Base-by-base conservation (phyloP, 352 stramenopile species). In the Phytopythium delawarense region DNA sequence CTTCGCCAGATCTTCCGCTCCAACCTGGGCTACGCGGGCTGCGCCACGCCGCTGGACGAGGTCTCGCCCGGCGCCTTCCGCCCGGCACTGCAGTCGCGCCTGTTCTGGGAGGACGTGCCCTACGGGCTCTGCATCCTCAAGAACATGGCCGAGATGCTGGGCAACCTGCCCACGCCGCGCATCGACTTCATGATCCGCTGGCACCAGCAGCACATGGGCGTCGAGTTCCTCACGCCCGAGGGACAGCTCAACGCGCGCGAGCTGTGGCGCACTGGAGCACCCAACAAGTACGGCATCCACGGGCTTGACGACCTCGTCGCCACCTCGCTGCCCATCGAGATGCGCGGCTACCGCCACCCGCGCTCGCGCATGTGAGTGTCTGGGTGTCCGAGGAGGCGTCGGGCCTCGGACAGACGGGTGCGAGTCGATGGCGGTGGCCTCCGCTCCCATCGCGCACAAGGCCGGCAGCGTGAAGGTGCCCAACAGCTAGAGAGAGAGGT, bases 111-210 rank as follows among this genome's bases (percentile, higher is more conserved):
- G 56, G 91, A 97, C 65, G 93, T 97, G 49, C 91, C 91, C 30
- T 97, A 94, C 71, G 91, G 91, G 2, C 72, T 97, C 23, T 96
- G 87, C 76, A 97, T 97, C 66, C 76, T 97, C 49, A 97, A 97
- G 74, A 96, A 96, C 75, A 95, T 97, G 76, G 91, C 89, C 23
- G 87, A 96, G 78, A 91, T 96, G 80, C 76, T 96, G 56, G 91
- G 89, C 65, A 97, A 97, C 72, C 96, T 97, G 64, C 91, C 91
- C 12, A 97, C 89, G 52, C 91, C 91, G 15, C 87, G 87, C 57
- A 96, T 97, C 42, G 88, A 97, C 76, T 96, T 97, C 54, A 96
- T 97, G 79, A 97, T 97, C 70, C 84, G 89, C 51, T 97, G 91
- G 91, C 90, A 97, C 75, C 91, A 97, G 79, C 83, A 92, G 70